phyloP scores from a whole-genome alignment of 2,329 filamentous ascomycete genomes.

The Fusarium nisikadoi region DNA sequence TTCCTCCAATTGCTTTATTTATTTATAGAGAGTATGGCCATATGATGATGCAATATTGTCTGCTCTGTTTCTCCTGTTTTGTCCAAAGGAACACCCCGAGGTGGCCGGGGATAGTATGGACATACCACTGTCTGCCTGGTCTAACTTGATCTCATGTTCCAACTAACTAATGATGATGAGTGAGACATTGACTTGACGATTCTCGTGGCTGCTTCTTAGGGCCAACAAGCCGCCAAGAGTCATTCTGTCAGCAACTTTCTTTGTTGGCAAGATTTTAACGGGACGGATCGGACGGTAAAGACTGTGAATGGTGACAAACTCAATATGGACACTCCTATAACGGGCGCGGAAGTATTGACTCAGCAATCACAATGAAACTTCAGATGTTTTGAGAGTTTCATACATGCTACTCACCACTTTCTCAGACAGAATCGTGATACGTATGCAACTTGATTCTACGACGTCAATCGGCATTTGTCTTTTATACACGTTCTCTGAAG shows the following conservation, averaged over 20 bases:
- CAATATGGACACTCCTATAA: not conserved
- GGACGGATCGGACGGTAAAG: constrained; percentile 3
- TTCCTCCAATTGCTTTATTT: not conserved
- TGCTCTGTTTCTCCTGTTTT: not conserved
- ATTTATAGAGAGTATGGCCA: not conserved
- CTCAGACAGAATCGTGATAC: not conserved
- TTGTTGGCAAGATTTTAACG: constrained; percentile 4
- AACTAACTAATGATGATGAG: not conserved
- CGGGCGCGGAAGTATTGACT: not conserved
- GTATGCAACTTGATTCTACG: not conserved
- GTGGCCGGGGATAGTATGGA: not conserved
- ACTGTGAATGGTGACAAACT: constrained; percentile 4
- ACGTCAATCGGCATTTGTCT: not conserved
- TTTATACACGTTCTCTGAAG: not conserved
- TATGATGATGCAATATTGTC: not conserved
- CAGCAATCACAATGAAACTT: constrained; percentile 6
- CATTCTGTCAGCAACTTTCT: not conserved
- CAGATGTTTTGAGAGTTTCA: not conserved
- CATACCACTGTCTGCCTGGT: not conserved
- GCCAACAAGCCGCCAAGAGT: not conserved
- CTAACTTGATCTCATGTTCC: not conserved
- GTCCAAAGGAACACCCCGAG: not conserved
- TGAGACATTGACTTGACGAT: not conserved
- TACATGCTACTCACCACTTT: not conserved
- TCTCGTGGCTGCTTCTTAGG: not conserved